Evolutionary conservation across 768 basidiomycete genomes (phyloP), one percentile per base, ranked within the genome.

Genomic region (Amanita inopinata): DNA sequence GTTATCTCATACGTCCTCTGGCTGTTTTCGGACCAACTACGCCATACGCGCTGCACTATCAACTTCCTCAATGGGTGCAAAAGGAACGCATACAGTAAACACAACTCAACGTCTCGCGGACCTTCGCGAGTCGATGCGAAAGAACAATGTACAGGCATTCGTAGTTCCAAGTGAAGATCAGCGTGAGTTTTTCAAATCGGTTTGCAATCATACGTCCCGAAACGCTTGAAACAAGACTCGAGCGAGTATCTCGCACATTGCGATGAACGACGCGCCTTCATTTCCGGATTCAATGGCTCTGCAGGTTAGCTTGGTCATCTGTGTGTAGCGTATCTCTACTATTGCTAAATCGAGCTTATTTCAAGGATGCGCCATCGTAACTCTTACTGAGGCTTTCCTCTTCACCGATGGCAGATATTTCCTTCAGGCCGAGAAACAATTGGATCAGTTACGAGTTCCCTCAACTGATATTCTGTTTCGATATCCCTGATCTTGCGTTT

Each of bases 381-480:
- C 52, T 17, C 54, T 40, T n/a, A 18, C 24, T 23, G n/a, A 33
- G 45, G 93, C 92, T 0, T 78, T 70, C 48, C 69, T 96, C 37
- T 98, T 94, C 64, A 98, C 94, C 2, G 94, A 99, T 65, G 96
- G 94, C 2, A 66, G 94, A 33, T 99, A 99, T 56, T 96, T 86
- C 55, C 64, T 97, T 23, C 94, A 99, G 62, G 96, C 96, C 0
- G 77, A 73, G 47, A 75, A 91, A 49, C 89, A 99, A 61, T 65
- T 99, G 50, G 90, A 93, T 59, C 48, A 71, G 89, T 87, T 51
- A 58, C 78, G 51, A 4, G 17, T 18, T 45, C 30, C 19, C 20
- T 19, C 37, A 15, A 10, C 18, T 25, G 8, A 32, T 33, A 14
- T n/a, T n/a, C n/a, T 33, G 15, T 17, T 31, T 33, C 24, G 15